A percentile compares a stretch with the other conserved stretches of the same genome.
Conservation (phyloP, 2,329 filamentous ascomycete species). For the Diaporthe citriasiana region DNA sequence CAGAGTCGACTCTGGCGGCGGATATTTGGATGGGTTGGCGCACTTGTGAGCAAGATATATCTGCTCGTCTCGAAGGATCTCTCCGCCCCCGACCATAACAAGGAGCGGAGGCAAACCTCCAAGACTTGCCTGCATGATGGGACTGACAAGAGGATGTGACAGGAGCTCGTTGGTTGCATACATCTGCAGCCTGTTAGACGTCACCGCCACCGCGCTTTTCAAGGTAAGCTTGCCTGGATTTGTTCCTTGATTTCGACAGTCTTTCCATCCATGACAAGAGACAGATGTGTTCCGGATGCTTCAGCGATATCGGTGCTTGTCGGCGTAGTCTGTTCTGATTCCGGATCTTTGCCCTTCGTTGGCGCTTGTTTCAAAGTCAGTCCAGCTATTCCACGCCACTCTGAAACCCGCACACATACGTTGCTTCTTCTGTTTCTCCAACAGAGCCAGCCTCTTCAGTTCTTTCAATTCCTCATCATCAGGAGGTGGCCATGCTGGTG, state of each 20-base stretch:
- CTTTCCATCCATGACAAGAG: conserved; percentile 79
- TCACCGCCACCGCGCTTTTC: not conserved
- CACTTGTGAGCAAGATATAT: conserved; percentile 96
- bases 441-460: conserved; percentile 62
- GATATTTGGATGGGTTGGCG: conserved; percentile 84
- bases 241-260: conserved; percentile 86
- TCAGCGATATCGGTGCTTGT: conserved; percentile 45
- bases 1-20: conserved; percentile 75
- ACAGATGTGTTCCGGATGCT: conserved; percentile 57
- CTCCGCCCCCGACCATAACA: conserved; percentile 88
- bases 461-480: conserved; percentile 79
- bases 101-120: conserved; percentile 91
- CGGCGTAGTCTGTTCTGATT: conserved; percentile 23
- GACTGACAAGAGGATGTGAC: conserved; percentile 90
- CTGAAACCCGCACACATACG: conserved; percentile 20
- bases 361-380: conserved; percentile 42
- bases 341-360: conserved; percentile 31
- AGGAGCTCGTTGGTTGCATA: conserved; percentile 88
- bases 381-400: conserved; percentile 48
- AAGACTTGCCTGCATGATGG: conserved; percentile 87
- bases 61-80: conserved; percentile 93
- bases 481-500: conserved; percentile 91
- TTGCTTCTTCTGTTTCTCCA: conserved; percentile 55
- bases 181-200: conserved; percentile 59
- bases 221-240: conserved; percentile 76